These are phyloP conservation scores for Amanita rimosa DNA, from an alignment of 768 basidiomycete genomes.

Conservation along the genomic window DNA sequence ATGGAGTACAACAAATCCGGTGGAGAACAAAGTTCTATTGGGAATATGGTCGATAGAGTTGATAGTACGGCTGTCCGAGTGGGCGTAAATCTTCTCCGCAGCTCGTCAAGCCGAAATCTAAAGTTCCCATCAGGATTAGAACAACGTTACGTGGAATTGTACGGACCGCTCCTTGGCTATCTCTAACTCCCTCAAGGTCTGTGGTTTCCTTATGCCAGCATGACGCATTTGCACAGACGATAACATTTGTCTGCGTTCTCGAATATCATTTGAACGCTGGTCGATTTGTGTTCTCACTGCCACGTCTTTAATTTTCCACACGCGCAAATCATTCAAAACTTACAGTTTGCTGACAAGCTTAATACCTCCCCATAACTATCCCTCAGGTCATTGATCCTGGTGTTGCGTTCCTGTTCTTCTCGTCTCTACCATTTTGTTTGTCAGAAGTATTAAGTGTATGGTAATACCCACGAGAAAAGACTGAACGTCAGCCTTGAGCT, in stretches of 20 bases:
- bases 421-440: conserved; percentile 38
- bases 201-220: conserved; percentile 11
- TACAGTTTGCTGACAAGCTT: background rate
- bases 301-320: background rate
- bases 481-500: conserved; percentile 29
- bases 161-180: conserved; percentile 27
- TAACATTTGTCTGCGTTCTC: conserved; percentile 35
- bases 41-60: conserved; percentile 68
- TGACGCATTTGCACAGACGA: conserved; percentile 28
- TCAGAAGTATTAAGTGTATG: background rate
- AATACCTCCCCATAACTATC: conserved; percentile 12
- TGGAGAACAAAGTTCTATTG: conserved; percentile 78
- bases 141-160: conserved; percentile 7
- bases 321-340: background rate
- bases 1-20: conserved; percentile 87
- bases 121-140: conserved; percentile 6
- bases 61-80: conserved; percentile 58
- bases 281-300: conserved; percentile 33
- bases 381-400: conserved; percentile 38
- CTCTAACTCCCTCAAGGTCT: conserved; percentile 19
- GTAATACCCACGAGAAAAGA: conserved; percentile 28
- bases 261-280: conserved; percentile 31
- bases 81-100: conserved; percentile 37
- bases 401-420: conserved; percentile 56
- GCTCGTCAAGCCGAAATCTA: conserved; percentile 36